Evolutionary conservation across 345 rosid genomes (phyloP).

Genomic region (Eucalyptus viminalis): DNA sequence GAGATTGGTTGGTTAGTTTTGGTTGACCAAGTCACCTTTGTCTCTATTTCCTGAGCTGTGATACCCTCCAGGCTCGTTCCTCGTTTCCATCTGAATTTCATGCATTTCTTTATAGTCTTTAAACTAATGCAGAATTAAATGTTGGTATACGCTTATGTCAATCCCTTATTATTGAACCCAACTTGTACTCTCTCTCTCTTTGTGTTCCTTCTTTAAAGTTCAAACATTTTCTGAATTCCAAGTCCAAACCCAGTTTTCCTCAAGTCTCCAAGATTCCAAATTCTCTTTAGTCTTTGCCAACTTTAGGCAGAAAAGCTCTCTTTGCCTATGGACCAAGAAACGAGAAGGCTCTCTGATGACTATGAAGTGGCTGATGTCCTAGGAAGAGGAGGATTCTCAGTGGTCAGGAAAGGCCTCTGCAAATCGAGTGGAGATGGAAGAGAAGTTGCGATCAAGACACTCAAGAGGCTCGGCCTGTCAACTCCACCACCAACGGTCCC

Average conservation of each 20-base stretch:
- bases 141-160: not conserved
- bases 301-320: not conserved
- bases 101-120: not conserved
- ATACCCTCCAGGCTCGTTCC: not conserved
- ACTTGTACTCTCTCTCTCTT: not conserved
- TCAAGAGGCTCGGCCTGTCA: conserved; percentile 23
- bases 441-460: conserved; percentile 44
- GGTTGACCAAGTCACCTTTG: not conserved
- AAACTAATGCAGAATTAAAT: not conserved
- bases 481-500: not conserved
- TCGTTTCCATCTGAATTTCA: not conserved
- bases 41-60: not conserved
- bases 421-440: conserved; percentile 8
- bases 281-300: not conserved
- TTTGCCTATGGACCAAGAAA: conserved; percentile 31
- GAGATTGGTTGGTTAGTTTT: not conserved
- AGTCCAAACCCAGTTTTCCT: not conserved
- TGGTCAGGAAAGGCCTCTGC: conserved; percentile 38
- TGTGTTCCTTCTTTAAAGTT: not conserved
- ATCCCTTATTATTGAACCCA: not conserved
- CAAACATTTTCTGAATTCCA: not conserved
- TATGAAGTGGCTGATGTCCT: conserved; percentile 36
- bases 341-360: conserved; percentile 31
- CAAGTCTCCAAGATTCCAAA: not conserved
- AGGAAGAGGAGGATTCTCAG: conserved; percentile 62